Evolutionary conservation across 805 yeast genomes (phyloP).

Genomic region (Ogataea pini): DNA sequence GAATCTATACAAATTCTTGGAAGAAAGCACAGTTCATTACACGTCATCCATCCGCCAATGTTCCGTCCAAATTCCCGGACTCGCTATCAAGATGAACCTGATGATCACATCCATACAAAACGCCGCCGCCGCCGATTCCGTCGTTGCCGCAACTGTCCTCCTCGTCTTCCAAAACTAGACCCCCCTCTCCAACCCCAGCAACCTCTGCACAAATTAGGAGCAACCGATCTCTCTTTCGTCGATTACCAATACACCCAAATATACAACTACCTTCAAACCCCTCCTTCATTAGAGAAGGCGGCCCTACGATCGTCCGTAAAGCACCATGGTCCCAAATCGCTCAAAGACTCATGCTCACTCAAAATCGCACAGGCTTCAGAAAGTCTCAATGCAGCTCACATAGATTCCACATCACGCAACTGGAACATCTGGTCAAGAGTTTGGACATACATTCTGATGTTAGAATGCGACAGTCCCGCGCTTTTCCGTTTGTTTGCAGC

Average conservation of each 20-base stretch:
- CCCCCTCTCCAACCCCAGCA: neutral
- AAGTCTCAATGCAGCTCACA: slow-evolving; percentile 22
- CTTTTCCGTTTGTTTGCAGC: slow-evolving; percentile 34
- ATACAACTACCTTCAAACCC: slow-evolving; percentile 10
- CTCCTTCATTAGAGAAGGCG: neutral
- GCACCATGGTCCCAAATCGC: slow-evolving; percentile 16
- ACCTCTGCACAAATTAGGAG: slow-evolving; percentile 10
- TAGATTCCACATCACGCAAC: slow-evolving; percentile 24
- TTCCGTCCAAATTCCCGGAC: no score
- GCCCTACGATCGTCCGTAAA: neutral
- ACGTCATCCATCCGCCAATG: no score
- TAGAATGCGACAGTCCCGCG: slow-evolving; percentile 34
- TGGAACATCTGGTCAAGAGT: slow-evolving; percentile 35
- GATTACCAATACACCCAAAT: slow-evolving; percentile 14
- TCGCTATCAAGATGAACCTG: no score
- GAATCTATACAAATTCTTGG: no score
- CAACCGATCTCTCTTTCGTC: slow-evolving; percentile 10
- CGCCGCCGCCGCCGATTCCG: no score
- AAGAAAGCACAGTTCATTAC: no score
- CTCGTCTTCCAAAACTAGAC: no score
- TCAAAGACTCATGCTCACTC: slow-evolving; percentile 29
- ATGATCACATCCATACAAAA: no score
- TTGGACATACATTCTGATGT: slow-evolving; percentile 33
- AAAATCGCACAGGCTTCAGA: slow-evolving; percentile 30
- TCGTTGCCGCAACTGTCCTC: no score